These are phyloP conservation scores for Galerina sulciceps DNA, from an alignment of 768 basidiomycete species.

Conservation along the genomic window DNA sequence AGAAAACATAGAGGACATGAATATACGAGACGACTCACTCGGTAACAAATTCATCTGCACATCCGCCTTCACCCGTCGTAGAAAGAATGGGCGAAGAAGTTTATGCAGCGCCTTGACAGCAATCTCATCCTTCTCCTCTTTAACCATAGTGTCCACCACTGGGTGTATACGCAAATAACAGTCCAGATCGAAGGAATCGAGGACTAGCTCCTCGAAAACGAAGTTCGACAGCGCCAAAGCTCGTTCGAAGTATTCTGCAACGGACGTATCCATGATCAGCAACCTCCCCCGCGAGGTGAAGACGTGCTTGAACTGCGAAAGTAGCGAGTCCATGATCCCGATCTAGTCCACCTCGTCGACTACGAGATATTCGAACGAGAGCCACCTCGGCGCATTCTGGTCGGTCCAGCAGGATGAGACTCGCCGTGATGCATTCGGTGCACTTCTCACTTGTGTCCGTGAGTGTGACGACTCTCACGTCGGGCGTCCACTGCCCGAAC, in stretches of 20 bases:
- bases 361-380: conserved; percentile 96
- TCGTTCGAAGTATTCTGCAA: conserved; percentile 97
- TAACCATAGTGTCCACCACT: conserved; percentile 47
- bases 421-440: conserved; percentile 74
- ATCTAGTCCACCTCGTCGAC: conserved; percentile 99
- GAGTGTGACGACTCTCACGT: conserved; percentile 71
- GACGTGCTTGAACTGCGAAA: conserved; percentile 91
- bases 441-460: conserved; percentile 92
- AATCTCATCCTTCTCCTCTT: conserved; percentile 87
- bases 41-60: conserved; percentile 96
- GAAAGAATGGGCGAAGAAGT: conserved; percentile 92
- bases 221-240: conserved; percentile 93
- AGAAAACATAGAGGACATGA: not conserved
- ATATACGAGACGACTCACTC: conserved; percentile 56
- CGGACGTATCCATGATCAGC: conserved; percentile 95
- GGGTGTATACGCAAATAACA: conserved; percentile 93
- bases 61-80: conserved; percentile 93
- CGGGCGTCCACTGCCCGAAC: conserved; percentile 75
- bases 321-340: conserved; percentile 98
- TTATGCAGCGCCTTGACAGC: conserved; percentile 98
- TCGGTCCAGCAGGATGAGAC: conserved; percentile 86
- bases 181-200: conserved; percentile 91
- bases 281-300: conserved; percentile 86
- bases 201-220: conserved; percentile 96
- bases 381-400: conserved; percentile 89